A percentile compares a stretch with the other conserved stretches of the same genome.
Evolutionary conservation across 169 alveolate genomes (phyloP).

Genomic region (Plasmodium reichenowi): DNA sequence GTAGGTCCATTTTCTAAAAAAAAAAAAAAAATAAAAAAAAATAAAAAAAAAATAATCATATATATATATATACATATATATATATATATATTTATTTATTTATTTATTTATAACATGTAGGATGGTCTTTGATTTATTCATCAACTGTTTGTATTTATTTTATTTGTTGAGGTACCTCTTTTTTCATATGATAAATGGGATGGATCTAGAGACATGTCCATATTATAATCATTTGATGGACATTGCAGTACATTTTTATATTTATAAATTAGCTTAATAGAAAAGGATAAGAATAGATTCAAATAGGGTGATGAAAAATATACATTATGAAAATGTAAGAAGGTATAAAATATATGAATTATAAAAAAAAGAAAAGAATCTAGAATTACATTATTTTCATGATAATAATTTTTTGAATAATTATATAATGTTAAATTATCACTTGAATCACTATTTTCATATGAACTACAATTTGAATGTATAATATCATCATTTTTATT

Average conservation of each 20-base stretch:
- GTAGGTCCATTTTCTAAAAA: no score
- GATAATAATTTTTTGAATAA: constrained; percentile 21
- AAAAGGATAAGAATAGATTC: constrained; percentile 33
- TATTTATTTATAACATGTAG: neutral
- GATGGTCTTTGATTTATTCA: no score
- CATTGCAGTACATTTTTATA: neutral
- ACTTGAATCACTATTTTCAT: constrained; percentile 62
- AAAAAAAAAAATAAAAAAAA: no score
- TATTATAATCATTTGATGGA: no score
- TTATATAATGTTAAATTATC: constrained; percentile 42
- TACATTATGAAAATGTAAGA: constrained; percentile 48
- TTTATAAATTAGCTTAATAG: constrained; percentile 36
- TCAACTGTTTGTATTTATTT: no score
- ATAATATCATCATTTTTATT: constrained; percentile 14
- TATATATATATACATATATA: constrained; percentile 2
- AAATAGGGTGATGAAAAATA: constrained; percentile 57
- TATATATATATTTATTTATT: neutral
- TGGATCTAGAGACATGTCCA: no score
- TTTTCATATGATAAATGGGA: no score
- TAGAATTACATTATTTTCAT: constrained; percentile 12
- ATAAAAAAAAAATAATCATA: no score
- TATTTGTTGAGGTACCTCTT: no score
- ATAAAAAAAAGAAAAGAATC: constrained; percentile 47
- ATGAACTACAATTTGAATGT: constrained; percentile 41
- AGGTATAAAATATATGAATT: constrained; percentile 20